phyloP scores from a whole-genome alignment of 169 alveolate genomes.

The Cryptosporidium muris region DNA sequence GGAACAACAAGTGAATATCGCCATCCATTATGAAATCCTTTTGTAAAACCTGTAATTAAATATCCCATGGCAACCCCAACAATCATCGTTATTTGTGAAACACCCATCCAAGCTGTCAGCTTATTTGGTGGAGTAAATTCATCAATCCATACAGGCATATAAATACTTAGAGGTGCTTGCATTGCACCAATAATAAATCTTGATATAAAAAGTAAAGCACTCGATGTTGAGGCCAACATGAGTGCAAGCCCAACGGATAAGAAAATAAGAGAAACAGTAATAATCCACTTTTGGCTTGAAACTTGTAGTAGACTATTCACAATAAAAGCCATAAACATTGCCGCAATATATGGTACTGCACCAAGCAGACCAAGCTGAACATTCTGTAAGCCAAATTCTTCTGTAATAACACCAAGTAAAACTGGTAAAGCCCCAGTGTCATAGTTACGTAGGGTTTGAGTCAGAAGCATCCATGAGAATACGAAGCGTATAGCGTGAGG shows the following conservation, averaged over 20 bases:
- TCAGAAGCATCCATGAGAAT: slow-evolving; percentile 53
- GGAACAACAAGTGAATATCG: slow-evolving; percentile 57
- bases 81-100: slow-evolving; percentile 65
- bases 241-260: slow-evolving; percentile 53
- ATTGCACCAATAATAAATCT: slow-evolving; percentile 65
- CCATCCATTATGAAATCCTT: slow-evolving; percentile 62
- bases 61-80: slow-evolving; percentile 67
- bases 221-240: slow-evolving; percentile 38
- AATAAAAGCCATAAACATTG: slow-evolving; percentile 64
- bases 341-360: slow-evolving; percentile 69
- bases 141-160: slow-evolving; percentile 69
- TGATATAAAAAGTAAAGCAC: slow-evolving; percentile 43
- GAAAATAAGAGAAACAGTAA: slow-evolving; percentile 30
- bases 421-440: slow-evolving; percentile 68
- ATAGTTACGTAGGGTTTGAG: slow-evolving; percentile 62
- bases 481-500: slow-evolving; percentile 66
- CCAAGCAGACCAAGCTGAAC: slow-evolving; percentile 54
- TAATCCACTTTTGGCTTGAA: slow-evolving; percentile 66
- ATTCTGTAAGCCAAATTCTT: slow-evolving; percentile 57
- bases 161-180: slow-evolving; percentile 70
- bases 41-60: slow-evolving; percentile 51
- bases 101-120: slow-evolving; percentile 69
- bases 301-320: slow-evolving; percentile 62
- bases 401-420: slow-evolving; percentile 62
- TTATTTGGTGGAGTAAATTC: slow-evolving; percentile 68